These are phyloP conservation scores for Schoenoplectus tabernaemontani DNA, from an alignment of 202 grass and related monocot species.

Conservation along the genomic window DNA sequence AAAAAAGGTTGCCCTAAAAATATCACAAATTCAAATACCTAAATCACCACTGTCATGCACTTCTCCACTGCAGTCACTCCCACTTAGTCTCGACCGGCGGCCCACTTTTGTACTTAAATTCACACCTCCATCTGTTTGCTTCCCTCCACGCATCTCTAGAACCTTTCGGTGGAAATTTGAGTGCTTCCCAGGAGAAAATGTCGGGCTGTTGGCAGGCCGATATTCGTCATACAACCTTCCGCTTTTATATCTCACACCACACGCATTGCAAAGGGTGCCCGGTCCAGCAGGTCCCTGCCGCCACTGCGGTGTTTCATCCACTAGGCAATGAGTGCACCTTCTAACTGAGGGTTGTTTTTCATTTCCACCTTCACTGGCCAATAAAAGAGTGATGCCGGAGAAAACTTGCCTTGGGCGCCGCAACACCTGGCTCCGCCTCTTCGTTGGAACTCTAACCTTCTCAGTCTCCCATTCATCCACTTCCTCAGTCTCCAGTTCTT, in stretches of 20 bases:
- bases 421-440: constrained; percentile 21
- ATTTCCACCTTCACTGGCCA: background rate
- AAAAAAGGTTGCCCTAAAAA: background rate
- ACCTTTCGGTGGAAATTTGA: constrained; percentile 80
- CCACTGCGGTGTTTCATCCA: constrained; percentile 68
- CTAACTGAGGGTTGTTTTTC: background rate
- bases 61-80: constrained; percentile 29
- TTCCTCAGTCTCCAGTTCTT: background rate
- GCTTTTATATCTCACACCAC: constrained; percentile 61
- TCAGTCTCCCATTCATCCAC: background rate
- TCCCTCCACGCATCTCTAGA: constrained; percentile 58
- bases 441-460: constrained; percentile 7
- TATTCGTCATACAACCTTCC: constrained; percentile 65
- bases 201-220: constrained; percentile 67
- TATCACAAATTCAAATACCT: background rate
- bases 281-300: constrained; percentile 54
- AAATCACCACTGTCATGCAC: constrained; percentile 43
- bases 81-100: constrained; percentile 6
- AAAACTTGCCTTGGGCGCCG: constrained; percentile 7
- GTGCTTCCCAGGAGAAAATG: constrained; percentile 44
- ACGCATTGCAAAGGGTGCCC: constrained; percentile 76
- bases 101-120: constrained; percentile 21
- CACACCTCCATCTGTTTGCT: constrained; percentile 25
- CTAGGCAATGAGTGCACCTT: constrained; percentile 62
- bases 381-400: background rate